A percentile compares a stretch with the other conserved stretches of the same genome.
These are phyloP conservation scores for Alternaria arbusti DNA, from an alignment of 2,329 filamentous ascomycete species.

Conservation along the genomic window DNA sequence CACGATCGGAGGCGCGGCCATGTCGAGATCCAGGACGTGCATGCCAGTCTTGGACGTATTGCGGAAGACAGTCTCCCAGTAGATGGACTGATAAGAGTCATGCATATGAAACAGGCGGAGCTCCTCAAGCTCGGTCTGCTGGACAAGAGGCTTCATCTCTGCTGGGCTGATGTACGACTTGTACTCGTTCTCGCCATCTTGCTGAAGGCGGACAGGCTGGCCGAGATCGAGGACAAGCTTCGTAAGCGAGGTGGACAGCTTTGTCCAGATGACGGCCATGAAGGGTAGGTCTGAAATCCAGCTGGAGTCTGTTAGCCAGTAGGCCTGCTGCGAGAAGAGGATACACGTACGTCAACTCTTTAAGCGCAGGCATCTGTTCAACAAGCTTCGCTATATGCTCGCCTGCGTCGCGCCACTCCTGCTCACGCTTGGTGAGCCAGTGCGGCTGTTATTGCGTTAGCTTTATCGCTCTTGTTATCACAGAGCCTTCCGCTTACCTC, in stretches of 20 bases:
- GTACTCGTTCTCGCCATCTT: slow-evolving; percentile 13
- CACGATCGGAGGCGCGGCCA: slow-evolving; percentile 34
- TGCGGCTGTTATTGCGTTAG: slow-evolving; percentile 1
- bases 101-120: slow-evolving; percentile 39
- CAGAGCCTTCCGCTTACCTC: not conserved
- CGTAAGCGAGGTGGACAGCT: slow-evolving; percentile 27
- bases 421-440: not conserved
- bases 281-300: slow-evolving; percentile 40
- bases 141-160: slow-evolving; percentile 32
- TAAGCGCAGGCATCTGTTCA: slow-evolving; percentile 25
- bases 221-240: slow-evolving; percentile 40
- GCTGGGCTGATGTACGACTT: slow-evolving; percentile 29
- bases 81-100: slow-evolving; percentile 32
- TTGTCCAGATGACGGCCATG: slow-evolving; percentile 26
- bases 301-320: slow-evolving; percentile 18
- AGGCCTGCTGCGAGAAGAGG: not conserved
- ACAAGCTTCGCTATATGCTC: slow-evolving; percentile 26
- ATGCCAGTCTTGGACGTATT: slow-evolving; percentile 29
- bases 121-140: slow-evolving; percentile 31
- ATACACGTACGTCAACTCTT: slow-evolving; percentile 37
- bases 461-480: not conserved
- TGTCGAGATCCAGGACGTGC: slow-evolving; percentile 34
- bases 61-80: slow-evolving; percentile 42
- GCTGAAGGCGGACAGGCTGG: slow-evolving; percentile 25
- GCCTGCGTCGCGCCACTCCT: slow-evolving; percentile 27